phyloP scores from a whole-genome alignment of 257 asterid species.

The Solanum megistacrolobum region DNA sequence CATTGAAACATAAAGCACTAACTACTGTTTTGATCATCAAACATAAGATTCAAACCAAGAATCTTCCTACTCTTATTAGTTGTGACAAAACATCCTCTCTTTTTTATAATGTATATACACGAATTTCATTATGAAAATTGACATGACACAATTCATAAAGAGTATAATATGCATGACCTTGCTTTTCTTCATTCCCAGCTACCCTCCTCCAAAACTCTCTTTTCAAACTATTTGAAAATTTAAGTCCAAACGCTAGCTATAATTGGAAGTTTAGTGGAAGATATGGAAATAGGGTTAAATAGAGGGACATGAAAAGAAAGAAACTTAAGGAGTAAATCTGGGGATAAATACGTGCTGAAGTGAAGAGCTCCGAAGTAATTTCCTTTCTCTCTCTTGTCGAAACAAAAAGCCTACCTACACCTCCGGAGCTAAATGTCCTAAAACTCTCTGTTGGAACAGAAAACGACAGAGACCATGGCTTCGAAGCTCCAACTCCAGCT shows the following conservation, averaged over 20 bases:
- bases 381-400: not conserved
- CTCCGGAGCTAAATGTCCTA: not conserved
- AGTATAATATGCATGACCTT: not conserved
- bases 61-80: not conserved
- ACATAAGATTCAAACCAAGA: not conserved
- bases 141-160: not conserved
- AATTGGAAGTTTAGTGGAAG: not conserved
- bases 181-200: not conserved
- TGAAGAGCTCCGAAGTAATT: not conserved
- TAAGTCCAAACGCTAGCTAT: not conserved
- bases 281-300: not conserved
- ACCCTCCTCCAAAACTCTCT: not conserved
- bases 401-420: not conserved
- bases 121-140: not conserved
- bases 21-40: too few relatives aligned
- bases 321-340: not conserved
- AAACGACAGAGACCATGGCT: conserved; percentile 30
- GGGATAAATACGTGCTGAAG: not conserved
- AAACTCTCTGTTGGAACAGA: not conserved
- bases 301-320: not conserved
- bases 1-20: not conserved
- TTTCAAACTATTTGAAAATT: not conserved
- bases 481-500: conserved; percentile 68
- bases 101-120: not conserved
- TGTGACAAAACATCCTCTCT: too few relatives aligned